Evolutionary conservation across 768 basidiomycete genomes (phyloP), one percentile per base, ranked within the genome.

Genomic region (Paxillus rubicundulus): DNA sequence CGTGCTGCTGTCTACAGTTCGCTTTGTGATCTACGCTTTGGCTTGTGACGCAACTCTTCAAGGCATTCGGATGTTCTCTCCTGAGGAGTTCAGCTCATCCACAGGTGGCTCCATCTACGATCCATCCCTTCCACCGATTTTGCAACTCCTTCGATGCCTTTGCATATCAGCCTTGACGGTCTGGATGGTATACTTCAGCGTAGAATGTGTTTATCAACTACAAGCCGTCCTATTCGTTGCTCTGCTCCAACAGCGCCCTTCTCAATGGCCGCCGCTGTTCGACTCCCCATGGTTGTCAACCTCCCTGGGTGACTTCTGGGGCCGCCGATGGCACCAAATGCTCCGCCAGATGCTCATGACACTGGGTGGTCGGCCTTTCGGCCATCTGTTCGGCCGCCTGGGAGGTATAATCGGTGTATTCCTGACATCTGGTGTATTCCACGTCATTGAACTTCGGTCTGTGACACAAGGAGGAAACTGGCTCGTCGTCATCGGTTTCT

Each of bases 261-360:
- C 70, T 4, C 73, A 81, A 46, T 87, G 85, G 82, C 86, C 85
- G 0, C 85, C 83, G 1, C 50, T 82, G 5, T 87, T 86, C 66
- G 66, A 79, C 48, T 39, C 69, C 5, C 87, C 86, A 3, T 87
- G 80, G 78, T 42, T 61, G 21, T 65, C 81, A 10, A 79, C 79
- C 3, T 86, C 84, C 7, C 61, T 88, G 43, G 70, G 72, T 37
- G 78, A 86, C 7, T 78, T 85, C 41, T 89, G 87, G 87, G 72
- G 78, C 0, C 65, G 57, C 44, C 72, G 81, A 24, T 88, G 86
- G 86, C 87, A 89, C 59, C 85, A 86, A 54, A 49, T 82, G 14
- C 81, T 86, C 63, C 77, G 86, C 2, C 74, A 82, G 43, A 59
- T 71, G n/a, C 82, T 88, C 55, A 62, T 85, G 46, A 63, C 66